A percentile compares a stretch with the other conserved stretches of the same genome.
Evolutionary conservation across 1,139 yeast genomes (phyloP).

Genomic region (Saccharomyces pastorianus): DNA sequence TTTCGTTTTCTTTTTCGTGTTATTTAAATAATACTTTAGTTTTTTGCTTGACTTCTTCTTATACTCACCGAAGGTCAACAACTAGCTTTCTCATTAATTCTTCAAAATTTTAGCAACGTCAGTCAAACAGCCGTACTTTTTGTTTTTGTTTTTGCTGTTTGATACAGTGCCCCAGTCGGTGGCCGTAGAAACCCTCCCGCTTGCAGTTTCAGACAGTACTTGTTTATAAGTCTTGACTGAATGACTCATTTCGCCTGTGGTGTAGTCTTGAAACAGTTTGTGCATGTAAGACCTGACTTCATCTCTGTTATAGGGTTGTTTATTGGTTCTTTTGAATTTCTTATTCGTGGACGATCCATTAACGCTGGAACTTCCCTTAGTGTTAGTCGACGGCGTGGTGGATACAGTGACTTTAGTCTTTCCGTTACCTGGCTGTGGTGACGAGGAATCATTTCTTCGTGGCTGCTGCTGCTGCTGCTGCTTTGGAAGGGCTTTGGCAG

Average conservation of each 20-base stretch:
- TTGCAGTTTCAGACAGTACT: neutral
- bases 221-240: slow-evolving; percentile 1
- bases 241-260: slow-evolving; percentile 4
- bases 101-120: slow-evolving; percentile 24
- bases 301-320: slow-evolving; percentile 24
- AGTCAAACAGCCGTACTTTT: slow-evolving; percentile 24
- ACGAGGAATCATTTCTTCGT: neutral
- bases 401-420: neutral
- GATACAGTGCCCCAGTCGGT: slow-evolving; percentile 29
- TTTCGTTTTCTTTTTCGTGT: neutral
- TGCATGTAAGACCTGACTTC: slow-evolving; percentile 22
- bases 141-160: slow-evolving; percentile 22
- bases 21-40: neutral
- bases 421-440: neutral
- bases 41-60: neutral
- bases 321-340: slow-evolving; percentile 5
- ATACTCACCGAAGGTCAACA: neutral
- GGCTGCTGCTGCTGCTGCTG: neutral
- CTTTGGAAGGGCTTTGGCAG: slow-evolving; percentile 24
- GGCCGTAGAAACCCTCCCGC: slow-evolving; percentile 6
- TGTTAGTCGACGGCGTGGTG: neutral
- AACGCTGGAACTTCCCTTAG: neutral
- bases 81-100: slow-evolving; percentile 2
- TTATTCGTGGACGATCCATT: slow-evolving; percentile 1
- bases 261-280: slow-evolving; percentile 14